Evolutionary conservation across 192 early-diverging fungal species (phyloP), one percentile per base, ranked within the genome.

Genomic region (Umbelopsis ramanniana): DNA sequence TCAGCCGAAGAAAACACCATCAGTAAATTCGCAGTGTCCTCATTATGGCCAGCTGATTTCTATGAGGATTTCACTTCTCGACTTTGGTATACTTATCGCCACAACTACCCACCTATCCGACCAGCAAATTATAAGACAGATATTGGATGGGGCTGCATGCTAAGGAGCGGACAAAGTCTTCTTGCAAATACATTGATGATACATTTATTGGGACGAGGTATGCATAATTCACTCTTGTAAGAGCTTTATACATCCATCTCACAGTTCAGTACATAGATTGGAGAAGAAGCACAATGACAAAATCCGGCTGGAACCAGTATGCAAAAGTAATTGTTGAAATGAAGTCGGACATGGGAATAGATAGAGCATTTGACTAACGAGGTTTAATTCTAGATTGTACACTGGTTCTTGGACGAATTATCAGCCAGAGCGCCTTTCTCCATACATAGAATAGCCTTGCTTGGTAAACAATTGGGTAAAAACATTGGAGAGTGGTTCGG

Each of bases 401-500:
- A 80, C 46, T 91, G 89, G 88, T 97, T 98, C 66, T 74, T 96
- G 54, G 97, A 98, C 73, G 86, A 90, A 46, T 85, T 91, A 70
- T 83, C 83, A 15, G 72, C 80, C 37, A 74, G 80, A 52, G 92
- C 90, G 26, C 86, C 91, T 0, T 97, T 96, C 69, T 97, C 96
- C n/a, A 93, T 99, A 19, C 97, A 99, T 57, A 83, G 89, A 35
- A 94, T 99, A 73, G 94, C 95, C 7, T 78, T 92, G 22, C 79
- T 92, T 7, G 97, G 96, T 14, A 85, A 86, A 63, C 90, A 93
- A 76, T 86, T 89, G 52, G 96, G 91, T 43, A 97, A 96, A 74
- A 87, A 92, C 38, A 93, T 99, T 76, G 97, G 97, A 26, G 89
- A 97, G 80, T 99, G 97, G 96, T 99, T 98, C 87, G 97, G 96